These are phyloP conservation scores for Podila verticillata DNA, from an alignment of 192 early-diverging fungal genomes.

Conservation along the genomic window DNA sequence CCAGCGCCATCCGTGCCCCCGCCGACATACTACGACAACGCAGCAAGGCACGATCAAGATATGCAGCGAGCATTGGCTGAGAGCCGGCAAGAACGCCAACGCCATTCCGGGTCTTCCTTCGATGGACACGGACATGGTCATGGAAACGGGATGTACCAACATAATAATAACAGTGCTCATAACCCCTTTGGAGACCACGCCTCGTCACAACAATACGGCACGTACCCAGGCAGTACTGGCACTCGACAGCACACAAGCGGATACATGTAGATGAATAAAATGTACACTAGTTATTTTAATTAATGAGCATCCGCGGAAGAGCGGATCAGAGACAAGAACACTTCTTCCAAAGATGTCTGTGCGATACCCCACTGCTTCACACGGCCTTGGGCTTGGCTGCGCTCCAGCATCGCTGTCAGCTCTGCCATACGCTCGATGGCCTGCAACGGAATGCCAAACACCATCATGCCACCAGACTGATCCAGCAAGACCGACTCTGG, in stretches of 20 bases:
- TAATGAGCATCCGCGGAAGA: slow-evolving; percentile 32
- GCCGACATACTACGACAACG: neutral
- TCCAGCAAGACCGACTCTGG: slow-evolving; percentile 69
- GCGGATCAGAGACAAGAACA: slow-evolving; percentile 63
- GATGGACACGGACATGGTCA: neutral
- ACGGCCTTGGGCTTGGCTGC: slow-evolving; percentile 29
- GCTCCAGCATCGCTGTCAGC: slow-evolving; percentile 69
- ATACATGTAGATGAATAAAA: slow-evolving; percentile 20
- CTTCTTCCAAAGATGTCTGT: slow-evolving; percentile 75
- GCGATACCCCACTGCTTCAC: slow-evolving; percentile 74
- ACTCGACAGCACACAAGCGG: slow-evolving; percentile 4
- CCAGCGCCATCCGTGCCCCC: neutral
- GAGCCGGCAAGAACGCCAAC: neutral
- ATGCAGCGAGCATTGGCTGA: neutral
- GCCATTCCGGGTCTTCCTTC: neutral
- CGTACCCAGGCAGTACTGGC: neutral
- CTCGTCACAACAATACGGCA: neutral
- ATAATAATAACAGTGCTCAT: neutral
- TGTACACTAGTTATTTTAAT: neutral
- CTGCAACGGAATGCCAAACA: slow-evolving; percentile 68
- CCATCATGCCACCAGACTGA: slow-evolving; percentile 72
- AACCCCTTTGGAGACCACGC: slow-evolving; percentile 35
- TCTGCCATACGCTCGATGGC: slow-evolving; percentile 52
- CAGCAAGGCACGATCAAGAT: neutral
- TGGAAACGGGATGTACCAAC: neutral